Evolutionary conservation across 495 filamentous ascomycete species (phyloP), one percentile per base, ranked within the genome.

Genomic region (Trichoderma parareesei): DNA sequence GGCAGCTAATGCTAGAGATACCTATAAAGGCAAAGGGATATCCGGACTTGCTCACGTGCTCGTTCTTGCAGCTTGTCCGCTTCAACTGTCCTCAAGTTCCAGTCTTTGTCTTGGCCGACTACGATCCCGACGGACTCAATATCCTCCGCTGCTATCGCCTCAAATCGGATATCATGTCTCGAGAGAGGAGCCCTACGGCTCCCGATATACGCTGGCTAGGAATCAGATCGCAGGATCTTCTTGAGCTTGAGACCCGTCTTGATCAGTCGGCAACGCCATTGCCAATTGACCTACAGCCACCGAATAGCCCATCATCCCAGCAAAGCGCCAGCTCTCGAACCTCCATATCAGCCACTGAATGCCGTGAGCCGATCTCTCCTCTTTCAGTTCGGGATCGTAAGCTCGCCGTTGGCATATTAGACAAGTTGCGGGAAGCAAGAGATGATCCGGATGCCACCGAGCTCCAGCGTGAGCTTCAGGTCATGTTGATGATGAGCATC

Each of bases 91-190:
- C 76, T 2, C 44, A 69, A 1, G 71, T 85, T 1, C 81, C 78
- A 0, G 81, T 94, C 38, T 87, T 84, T 64, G 86, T 79, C 1
- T 78, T 98, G 0, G 86, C 92, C 1, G 94, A 98, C 70, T 90
- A 86, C 63, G 93, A 98, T 67, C 90, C 95, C 1, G 84, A 96
- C 67, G 94, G 94, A 0, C 81, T 98, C 61, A 82, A 82, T 5
- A 97, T 98, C 65, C 81, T 94, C 74, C 87, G 88, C 13, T 95
- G 87, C 4, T 98, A 96, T 78, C 91, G 90, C 68, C 81, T 90
- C 67, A 92, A 92, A n/a, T 96, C 92, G 38, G 76, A 79, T 59
- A 81, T 81, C 0, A 82, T 96, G 5, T 75, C 85, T 0, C 89
- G 94, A 69, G 90, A 97, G 67, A 75, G 78, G 14, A 76, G 78